These are phyloP conservation scores for Candida sphagnicola DNA, from an alignment of 805 yeast genomes.

Conservation along the genomic window DNA sequence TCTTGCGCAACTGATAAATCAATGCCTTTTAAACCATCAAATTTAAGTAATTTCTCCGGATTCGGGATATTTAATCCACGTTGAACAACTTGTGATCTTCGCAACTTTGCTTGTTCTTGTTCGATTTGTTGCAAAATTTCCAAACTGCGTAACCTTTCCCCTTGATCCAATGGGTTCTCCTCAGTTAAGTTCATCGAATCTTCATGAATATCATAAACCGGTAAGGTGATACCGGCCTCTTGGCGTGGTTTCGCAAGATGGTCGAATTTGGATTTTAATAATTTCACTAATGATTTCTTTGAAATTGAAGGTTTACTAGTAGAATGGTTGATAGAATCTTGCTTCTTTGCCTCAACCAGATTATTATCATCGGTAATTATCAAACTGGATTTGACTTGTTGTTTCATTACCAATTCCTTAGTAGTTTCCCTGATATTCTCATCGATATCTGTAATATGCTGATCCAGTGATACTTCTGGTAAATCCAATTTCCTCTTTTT, in stretches of 20 bases:
- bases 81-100: slow-evolving; percentile 48
- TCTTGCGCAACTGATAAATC: slow-evolving; percentile 24
- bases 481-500: slow-evolving; percentile 25
- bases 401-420: slow-evolving; percentile 2
- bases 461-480: slow-evolving; percentile 17
- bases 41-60: slow-evolving; percentile 10
- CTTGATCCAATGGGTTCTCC: slow-evolving; percentile 28
- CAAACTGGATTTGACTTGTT: not conserved
- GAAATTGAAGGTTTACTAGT: not conserved
- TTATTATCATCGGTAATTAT: not conserved
- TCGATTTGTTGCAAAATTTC: slow-evolving; percentile 21
- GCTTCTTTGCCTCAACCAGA: too few relatives aligned
- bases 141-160: slow-evolving; percentile 19
- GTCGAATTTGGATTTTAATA: slow-evolving; percentile 12
- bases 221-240: slow-evolving; percentile 31
- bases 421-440: slow-evolving; percentile 20
- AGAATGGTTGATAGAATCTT: too few relatives aligned
- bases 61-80: slow-evolving; percentile 41
- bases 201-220: slow-evolving; percentile 21
- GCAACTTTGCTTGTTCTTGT: slow-evolving; percentile 24
- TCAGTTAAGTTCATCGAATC: slow-evolving; percentile 14
- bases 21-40: slow-evolving; percentile 10
- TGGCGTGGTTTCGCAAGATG: slow-evolving; percentile 38
- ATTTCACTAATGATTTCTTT: slow-evolving; percentile 1
- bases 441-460: slow-evolving; percentile 20